Percentiles rank a stretch among this genome's conserved stretches.
Conservation (phyloP, 257 asterid species). For the Echium plantagineum region DNA sequence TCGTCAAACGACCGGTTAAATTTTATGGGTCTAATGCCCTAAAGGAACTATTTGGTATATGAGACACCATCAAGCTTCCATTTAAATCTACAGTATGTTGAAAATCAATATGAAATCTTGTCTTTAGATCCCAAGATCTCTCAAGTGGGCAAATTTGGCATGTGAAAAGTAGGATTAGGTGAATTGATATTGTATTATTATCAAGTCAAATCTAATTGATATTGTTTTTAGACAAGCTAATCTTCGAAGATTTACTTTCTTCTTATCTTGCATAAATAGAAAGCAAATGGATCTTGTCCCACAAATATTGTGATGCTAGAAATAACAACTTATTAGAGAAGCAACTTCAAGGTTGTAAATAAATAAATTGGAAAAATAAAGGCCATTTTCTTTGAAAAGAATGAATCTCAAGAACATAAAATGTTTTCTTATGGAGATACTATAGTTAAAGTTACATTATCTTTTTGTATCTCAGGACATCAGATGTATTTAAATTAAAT, state of each 20-base stretch:
- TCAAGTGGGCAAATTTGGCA: conserved; percentile 18
- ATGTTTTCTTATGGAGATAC: no score
- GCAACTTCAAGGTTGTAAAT: no score
- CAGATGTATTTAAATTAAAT: conserved; percentile 38
- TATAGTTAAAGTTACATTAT: conserved; percentile 26
- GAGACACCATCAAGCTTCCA: no score
- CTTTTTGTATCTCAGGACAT: conserved; percentile 48
- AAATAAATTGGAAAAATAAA: neutral
- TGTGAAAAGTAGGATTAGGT: conserved; percentile 31
- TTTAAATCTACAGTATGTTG: no score
- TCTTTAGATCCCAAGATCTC: neutral
- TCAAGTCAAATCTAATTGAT: conserved; percentile 6
- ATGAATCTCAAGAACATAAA: no score
- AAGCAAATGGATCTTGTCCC: no score
- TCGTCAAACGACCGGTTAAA: no score
- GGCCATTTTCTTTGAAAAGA: neutral
- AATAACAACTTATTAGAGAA: no score
- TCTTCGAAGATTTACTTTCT: conserved; percentile 33
- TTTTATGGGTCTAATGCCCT: no score
- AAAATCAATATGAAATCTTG: neutral
- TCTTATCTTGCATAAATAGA: no score
- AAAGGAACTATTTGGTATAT: no score
- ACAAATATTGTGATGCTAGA: no score
- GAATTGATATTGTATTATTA: neutral
- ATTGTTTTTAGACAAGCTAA: conserved; percentile 26